Conservation (phyloP, 192 early-diverging fungal genomes). For the Coemansia aciculifera region DNA sequence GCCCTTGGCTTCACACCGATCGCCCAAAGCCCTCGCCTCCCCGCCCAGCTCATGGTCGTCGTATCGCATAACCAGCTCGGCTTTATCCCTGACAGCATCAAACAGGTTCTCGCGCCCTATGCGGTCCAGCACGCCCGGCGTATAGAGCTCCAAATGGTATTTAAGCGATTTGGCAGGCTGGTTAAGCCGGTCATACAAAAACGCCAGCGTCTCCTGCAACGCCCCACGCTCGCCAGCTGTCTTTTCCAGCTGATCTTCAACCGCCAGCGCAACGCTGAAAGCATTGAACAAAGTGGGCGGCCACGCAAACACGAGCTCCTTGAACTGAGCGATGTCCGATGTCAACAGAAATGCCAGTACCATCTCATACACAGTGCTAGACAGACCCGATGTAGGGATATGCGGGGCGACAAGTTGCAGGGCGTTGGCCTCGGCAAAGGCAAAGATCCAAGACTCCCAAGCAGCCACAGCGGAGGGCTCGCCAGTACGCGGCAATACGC, state of each 20-base stretch:
- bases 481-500: slow-evolving; percentile 63
- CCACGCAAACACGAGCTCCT: slow-evolving; percentile 73
- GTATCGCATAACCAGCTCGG: slow-evolving; percentile 80
- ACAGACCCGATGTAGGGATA: slow-evolving; percentile 76
- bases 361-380: slow-evolving; percentile 83
- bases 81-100: slow-evolving; percentile 74
- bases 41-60: slow-evolving; percentile 58
- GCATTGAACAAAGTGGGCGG: slow-evolving; percentile 76
- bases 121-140: slow-evolving; percentile 72
- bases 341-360: slow-evolving; percentile 65
- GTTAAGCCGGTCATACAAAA: slow-evolving; percentile 72
- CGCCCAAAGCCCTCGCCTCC: slow-evolving; percentile 23
- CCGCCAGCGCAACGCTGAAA: slow-evolving; percentile 70
- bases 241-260: slow-evolving; percentile 64
- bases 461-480: slow-evolving; percentile 17
- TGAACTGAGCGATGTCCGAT: slow-evolving; percentile 42
- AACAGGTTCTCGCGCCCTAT: slow-evolving; percentile 81
- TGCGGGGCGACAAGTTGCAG: slow-evolving; percentile 70
- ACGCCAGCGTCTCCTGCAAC: slow-evolving; percentile 72
- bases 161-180: slow-evolving; percentile 77
- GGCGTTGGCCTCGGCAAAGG: slow-evolving; percentile 78
- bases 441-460: slow-evolving; percentile 93
- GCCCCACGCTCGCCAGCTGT: slow-evolving; percentile 25
- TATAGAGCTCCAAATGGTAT: slow-evolving; percentile 73
- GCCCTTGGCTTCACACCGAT: slow-evolving; percentile 58